Conservation (phyloP, 345 rosid genomes). For the Aegle marmelos region DNA sequence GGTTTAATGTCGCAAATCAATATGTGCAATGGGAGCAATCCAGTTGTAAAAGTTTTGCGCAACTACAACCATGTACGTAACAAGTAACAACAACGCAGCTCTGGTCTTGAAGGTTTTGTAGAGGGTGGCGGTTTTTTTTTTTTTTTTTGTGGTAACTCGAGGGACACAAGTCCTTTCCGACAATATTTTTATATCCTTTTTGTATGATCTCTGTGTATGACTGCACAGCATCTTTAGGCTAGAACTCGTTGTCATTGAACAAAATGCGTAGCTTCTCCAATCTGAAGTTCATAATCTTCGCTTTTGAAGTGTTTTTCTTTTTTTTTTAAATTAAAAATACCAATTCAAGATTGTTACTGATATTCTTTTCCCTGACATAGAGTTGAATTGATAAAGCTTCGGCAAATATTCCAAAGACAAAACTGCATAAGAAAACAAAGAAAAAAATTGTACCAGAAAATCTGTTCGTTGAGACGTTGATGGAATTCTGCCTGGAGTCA, state of each 20-base stretch:
- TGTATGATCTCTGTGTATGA: neutral
- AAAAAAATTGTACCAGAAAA: too few relatives aligned
- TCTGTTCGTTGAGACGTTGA: too few relatives aligned
- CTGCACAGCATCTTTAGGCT: constrained; percentile 31
- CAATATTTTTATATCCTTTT: neutral
- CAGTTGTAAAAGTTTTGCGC: neutral
- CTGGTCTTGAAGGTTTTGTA: neutral
- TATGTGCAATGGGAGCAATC: neutral
- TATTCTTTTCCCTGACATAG: too few relatives aligned
- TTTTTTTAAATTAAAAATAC: too few relatives aligned
- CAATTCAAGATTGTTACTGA: too few relatives aligned
- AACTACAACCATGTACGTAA: neutral
- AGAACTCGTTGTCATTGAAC: constrained; percentile 34
- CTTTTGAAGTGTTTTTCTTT: too few relatives aligned
- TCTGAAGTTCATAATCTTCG: constrained; percentile 48
- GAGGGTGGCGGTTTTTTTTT: neutral
- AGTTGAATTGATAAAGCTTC: too few relatives aligned
- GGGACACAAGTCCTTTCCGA: neutral
- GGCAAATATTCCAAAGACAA: too few relatives aligned
- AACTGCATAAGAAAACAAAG: too few relatives aligned
- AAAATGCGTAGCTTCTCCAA: constrained; percentile 70
- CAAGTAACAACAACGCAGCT: neutral
- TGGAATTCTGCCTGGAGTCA: too few relatives aligned
- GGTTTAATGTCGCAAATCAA: neutral
- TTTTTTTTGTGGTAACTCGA: neutral